A percentile compares a stretch with the other conserved stretches of the same genome.
phyloP scores from a whole-genome alignment of 73 alveolate genomes.

The Paramecium bursaria region DNA sequence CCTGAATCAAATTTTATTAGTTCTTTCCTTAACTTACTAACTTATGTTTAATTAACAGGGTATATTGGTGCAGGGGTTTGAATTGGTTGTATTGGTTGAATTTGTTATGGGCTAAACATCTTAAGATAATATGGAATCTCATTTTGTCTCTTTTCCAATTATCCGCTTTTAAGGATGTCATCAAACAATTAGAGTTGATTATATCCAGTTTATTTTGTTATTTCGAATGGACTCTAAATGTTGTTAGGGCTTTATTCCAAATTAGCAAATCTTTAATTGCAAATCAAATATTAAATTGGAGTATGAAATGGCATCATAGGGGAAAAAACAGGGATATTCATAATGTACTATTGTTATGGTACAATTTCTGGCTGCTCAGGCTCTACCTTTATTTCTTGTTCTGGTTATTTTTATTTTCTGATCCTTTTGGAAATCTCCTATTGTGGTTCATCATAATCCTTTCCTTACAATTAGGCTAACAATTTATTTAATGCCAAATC shows the following conservation, averaged over 20 bases:
- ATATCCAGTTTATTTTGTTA: not conserved
- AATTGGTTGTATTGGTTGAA: not conserved
- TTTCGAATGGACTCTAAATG: not conserved
- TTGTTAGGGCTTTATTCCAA: not conserved
- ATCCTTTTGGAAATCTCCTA: conserved; percentile 4
- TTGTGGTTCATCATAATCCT: conserved; percentile 30
- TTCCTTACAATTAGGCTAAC: conserved; percentile 40
- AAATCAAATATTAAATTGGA: conserved; percentile 28
- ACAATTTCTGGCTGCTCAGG: not conserved
- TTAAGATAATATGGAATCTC: not conserved
- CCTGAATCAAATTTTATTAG: conserved; percentile 32
- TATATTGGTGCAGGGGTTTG: conserved; percentile 2
- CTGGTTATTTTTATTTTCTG: not conserved
- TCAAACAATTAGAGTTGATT: not conserved
- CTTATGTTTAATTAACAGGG: not conserved
- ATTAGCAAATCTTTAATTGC: not conserved
- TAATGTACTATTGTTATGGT: not conserved
- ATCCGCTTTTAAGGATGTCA: not conserved
- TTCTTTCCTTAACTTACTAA: conserved; percentile 5
- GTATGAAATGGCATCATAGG: conserved; percentile 35
- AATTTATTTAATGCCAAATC: conserved; percentile 37
- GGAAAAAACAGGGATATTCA: conserved; percentile 24
- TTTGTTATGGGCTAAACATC: not conserved
- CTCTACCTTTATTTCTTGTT: conserved; percentile 24
- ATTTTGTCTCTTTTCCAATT: not conserved